Evolutionary conservation across 2,329 filamentous ascomycete species (phyloP), one percentile per base, ranked within the genome.

Genomic region (Fusarium sp.): DNA sequence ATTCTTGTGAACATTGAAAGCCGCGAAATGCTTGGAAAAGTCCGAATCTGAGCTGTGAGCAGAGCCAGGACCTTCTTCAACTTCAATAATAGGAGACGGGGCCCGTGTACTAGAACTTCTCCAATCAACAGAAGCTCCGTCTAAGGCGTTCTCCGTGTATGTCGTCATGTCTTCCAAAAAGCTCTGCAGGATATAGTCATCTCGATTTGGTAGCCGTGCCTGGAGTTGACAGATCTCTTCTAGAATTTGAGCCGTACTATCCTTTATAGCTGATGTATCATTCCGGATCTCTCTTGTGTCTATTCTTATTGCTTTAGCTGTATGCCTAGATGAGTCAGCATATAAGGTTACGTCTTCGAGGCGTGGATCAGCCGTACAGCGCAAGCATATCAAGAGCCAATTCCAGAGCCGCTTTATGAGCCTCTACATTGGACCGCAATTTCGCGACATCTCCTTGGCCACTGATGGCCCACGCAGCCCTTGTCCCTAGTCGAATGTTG

Each of bases 1-100:
- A n/a, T 41, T 41, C 4, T 41, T n/a, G 22, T 41, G 39, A 2
- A 15, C 39, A n/a, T 41, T n/a, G 13, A 41, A 41, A 1, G 2
- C 0, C 22, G 13, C 4, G 0, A 41, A n/a, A 13, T 35, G 0
- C 32, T 0, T 36, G 35, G 35, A 36, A 36, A 36, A 36, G 0
- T 9, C 13, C 4, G 39, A n/a, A 22, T 3, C 39, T 14, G 22
- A 41, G n/a, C 8, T 4, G 13, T n/a, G 5, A n/a, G 8, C 8
- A 41, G 39, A 41, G 39, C 13, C 22, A 0, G 8, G 0, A 3
- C 8, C 39, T 41, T 41, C 39, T 2, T 41, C 5, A 0, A n/a
- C 0, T 41, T 41, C 22, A 15, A 41, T n/a, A 4, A 41, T n/a
- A 9, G 39, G 39, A n/a, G 39, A 41, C 6, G 39, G 39, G 39